A percentile compares a stretch with the other conserved stretches of the same genome.
phyloP scores from a whole-genome alignment of 2,329 filamentous ascomycete species.

The Lizonia empirigonia region DNA sequence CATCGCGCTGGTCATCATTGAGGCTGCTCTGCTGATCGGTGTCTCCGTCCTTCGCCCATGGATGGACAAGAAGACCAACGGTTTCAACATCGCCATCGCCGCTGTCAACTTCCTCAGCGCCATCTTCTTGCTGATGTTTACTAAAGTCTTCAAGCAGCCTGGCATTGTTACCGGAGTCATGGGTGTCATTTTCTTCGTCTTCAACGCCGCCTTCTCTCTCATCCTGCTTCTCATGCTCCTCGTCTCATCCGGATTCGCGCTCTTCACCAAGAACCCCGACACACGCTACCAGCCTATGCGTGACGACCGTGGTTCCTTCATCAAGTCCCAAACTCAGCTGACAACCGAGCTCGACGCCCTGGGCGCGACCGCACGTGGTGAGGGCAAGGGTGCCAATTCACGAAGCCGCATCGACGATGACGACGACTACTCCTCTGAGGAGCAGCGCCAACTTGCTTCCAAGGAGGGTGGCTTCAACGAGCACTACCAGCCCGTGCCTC shows the following conservation, averaged over 20 bases:
- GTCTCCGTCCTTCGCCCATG: conserved; percentile 84
- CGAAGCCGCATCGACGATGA: conserved; percentile 73
- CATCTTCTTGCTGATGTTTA: conserved; percentile 88
- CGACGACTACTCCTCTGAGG: conserved; percentile 64
- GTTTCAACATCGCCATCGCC: conserved; percentile 92
- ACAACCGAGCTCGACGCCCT: conserved; percentile 90
- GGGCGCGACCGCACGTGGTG: conserved; percentile 85
- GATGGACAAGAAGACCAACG: conserved; percentile 99
- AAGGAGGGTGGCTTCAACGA: conserved; percentile 50
- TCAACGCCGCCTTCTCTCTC: conserved; percentile 82
- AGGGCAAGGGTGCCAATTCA: conserved; percentile 58
- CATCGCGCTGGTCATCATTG: conserved; percentile 80
- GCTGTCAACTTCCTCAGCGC: conserved; percentile 89
- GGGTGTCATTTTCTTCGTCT: conserved; percentile 85
- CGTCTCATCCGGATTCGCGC: conserved; percentile 75
- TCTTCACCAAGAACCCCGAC: conserved; percentile 92
- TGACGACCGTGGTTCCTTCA: conserved; percentile 94
- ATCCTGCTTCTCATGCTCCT: conserved; percentile 83
- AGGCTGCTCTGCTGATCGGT: conserved; percentile 76
- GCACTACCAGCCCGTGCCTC: conserved; percentile 50
- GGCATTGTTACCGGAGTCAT: conserved; percentile 83
- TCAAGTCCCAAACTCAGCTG: conserved; percentile 90
- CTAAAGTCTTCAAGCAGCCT: conserved; percentile 82
- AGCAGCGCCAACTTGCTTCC: conserved; percentile 35
- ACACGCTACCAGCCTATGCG: conserved; percentile 95